phyloP scores from a whole-genome alignment of 2,329 filamentous ascomycete species.

The Ophiocordyceps camponoti-floridani region DNA sequence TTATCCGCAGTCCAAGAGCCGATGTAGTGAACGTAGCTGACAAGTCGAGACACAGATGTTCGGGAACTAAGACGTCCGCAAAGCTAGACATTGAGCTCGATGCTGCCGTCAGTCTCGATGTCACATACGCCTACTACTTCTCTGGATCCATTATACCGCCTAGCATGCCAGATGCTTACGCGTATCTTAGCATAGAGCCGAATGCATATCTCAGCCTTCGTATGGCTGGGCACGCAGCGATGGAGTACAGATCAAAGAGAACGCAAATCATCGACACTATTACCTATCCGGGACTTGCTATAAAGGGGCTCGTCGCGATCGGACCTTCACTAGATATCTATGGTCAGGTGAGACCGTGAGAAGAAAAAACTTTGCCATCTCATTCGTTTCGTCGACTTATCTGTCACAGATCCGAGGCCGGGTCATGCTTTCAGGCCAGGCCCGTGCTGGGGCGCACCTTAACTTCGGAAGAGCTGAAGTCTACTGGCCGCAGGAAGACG shows the following conservation, averaged over 20 bases:
- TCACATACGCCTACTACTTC: constrained; percentile 1
- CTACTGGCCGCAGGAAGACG: background rate
- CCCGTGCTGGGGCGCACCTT: background rate
- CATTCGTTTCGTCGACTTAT: background rate
- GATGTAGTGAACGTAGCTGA: no score
- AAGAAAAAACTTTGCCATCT: background rate
- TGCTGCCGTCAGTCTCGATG: background rate
- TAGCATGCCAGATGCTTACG: background rate
- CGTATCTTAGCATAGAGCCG: constrained; percentile 1
- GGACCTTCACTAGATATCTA: constrained; percentile 1
- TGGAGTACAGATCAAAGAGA: background rate
- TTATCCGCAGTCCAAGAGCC: no score
- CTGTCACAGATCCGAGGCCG: background rate
- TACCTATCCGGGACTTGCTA: background rate
- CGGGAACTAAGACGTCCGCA: background rate
- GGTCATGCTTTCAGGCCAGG: background rate
- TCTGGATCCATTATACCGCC: background rate
- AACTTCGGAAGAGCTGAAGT: background rate
- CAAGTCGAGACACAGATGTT: background rate
- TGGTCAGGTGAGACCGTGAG: background rate
- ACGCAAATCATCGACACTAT: background rate
- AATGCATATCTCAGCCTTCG: background rate
- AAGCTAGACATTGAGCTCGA: constrained; percentile 1
- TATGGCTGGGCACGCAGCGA: background rate
- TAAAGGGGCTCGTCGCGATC: background rate